Base-by-base conservation (phyloP, 169 alveolate species). In the Eimeria acervulina region DNA sequence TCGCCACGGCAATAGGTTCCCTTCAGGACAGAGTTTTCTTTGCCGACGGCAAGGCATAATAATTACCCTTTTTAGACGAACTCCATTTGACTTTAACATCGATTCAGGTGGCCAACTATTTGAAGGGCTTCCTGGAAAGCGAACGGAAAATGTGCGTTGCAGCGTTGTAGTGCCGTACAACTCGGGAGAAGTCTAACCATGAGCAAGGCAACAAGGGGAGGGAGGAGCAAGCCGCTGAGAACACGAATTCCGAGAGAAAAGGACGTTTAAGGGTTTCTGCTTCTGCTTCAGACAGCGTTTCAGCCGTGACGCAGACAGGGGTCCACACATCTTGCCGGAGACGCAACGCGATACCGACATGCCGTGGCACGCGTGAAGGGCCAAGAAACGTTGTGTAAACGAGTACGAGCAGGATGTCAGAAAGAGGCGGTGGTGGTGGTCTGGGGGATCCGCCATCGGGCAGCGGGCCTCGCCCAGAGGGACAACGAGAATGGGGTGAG, bases 381-480 rank as follows among this genome's bases (percentile, higher is more conserved):
- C 63, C 31, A 51, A 28, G 91, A 83, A 42, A 28, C 66, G 15
- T 84, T 19, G 40, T n/a, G 92, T 36, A 33, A 31, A 21, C 59
- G 42, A 12, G 52, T 28, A 23, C 13, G n/a, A 3, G 28, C 47
- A 61, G 44, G 70, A 87, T 87, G 93, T 87, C 81, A 36, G 93
- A 61, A 28, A 55, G 93, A 4, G 81, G 93, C 38, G 81, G 61
- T 1, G 40, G 88, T n/a, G 61, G 74, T 55, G 61, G 81, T 33
- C 3, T 42, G 81, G 33, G 93, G 93, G 63, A 36, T 28, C 93
- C 93, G 51, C 40, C 31, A 17, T n/a, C 74, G 44, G 93, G 93
- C 61, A 40, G 61, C 26, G 19, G 47, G 26, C 47, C n/a, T 31
- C 47, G 88, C 42, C 21, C n/a, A 28, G 63, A 38, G 40, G 88